Base-by-base conservation (phyloP, 2,329 filamentous ascomycete species). In the Fonsecaea erecta region DNA sequence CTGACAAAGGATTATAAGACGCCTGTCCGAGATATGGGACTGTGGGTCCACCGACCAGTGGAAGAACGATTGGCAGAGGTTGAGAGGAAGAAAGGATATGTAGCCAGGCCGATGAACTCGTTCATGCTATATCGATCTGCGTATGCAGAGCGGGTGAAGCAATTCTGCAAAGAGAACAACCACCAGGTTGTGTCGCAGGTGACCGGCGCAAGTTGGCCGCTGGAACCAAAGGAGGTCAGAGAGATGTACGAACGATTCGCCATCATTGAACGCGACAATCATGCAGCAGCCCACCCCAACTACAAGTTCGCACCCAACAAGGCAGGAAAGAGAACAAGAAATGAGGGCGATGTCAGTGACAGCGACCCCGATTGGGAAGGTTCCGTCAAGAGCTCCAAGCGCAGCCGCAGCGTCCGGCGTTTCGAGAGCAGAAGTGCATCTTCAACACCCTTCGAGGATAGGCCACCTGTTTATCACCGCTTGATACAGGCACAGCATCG, bases 51-150 rank as follows among this genome's bases (percentile, higher is more conserved):
- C 72, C 86, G 94, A 57, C 82, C 90, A 9, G 78, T 82, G 1
- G 88, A 91, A 63, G 83, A 84, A 6, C 86, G 94, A 63, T 82
- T 82, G 55, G 79, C 81, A 61, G 93, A 97, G 76, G 87, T 90
- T 9, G 84, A 87, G 51, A 85, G 86, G 72, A 85, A 87, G 63
- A 92, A 88, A 72, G 91, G 91, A 28, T 93, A 93, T 75, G 85
- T 98, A 71, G 92, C 94, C 73, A 85, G 95, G 32, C 93, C 95
- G 2, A 96, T 97, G 90, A 99, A 99, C 77, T 94, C 92, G 0
- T 99, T 98, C 81, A 97, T 99, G 90, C 83, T 99, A 57, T 99
- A 99, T 77, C 90, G 95, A 48, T 97, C 95, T 70, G 92, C 92
- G 6, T 97, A 92, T 75, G 91, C 96, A 66, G 91, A 95, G 67